These are phyloP conservation scores for Fusarium secorum DNA, from an alignment of 2,329 filamentous ascomycete genomes.

Conservation along the genomic window DNA sequence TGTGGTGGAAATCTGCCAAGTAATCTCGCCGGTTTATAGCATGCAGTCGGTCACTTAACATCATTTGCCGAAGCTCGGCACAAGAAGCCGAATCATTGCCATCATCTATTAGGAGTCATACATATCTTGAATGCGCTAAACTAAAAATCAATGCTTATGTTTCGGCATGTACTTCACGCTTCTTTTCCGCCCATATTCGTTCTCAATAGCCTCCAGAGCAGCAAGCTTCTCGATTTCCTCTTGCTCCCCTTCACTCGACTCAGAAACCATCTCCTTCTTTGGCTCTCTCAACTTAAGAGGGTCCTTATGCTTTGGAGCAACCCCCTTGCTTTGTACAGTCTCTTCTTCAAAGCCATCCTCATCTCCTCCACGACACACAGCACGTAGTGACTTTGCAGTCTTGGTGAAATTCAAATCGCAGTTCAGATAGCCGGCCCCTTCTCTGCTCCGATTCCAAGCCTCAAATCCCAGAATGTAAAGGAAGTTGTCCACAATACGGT, in stretches of 20 bases:
- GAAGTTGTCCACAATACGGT: neutral
- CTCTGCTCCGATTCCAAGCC: neutral
- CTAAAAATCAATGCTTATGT: neutral
- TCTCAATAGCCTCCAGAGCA: neutral
- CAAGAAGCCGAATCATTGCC: neutral
- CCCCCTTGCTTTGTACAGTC: fast-evolving
- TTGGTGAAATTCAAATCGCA: neutral
- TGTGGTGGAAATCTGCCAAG: neutral
- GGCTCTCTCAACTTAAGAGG: neutral
- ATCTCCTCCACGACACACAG: fast-evolving
- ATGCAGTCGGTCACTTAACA: neutral
- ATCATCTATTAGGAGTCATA: fast-evolving
- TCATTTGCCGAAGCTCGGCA: neutral
- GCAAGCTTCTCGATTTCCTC: neutral
- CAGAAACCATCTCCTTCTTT: neutral
- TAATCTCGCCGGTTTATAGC: fast-evolving
- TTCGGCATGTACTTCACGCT: neutral
- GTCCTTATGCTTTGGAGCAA: neutral
- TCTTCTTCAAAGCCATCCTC: neutral
- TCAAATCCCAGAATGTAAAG: neutral
- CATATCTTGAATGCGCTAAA: fast-evolving
- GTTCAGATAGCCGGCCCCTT: neutral
- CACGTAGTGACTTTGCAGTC: neutral
- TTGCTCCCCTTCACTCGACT: neutral
- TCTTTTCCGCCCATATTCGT: neutral